Conservation (phyloP, 192 early-diverging fungal genomes). For the Mortierella antarctica region DNA sequence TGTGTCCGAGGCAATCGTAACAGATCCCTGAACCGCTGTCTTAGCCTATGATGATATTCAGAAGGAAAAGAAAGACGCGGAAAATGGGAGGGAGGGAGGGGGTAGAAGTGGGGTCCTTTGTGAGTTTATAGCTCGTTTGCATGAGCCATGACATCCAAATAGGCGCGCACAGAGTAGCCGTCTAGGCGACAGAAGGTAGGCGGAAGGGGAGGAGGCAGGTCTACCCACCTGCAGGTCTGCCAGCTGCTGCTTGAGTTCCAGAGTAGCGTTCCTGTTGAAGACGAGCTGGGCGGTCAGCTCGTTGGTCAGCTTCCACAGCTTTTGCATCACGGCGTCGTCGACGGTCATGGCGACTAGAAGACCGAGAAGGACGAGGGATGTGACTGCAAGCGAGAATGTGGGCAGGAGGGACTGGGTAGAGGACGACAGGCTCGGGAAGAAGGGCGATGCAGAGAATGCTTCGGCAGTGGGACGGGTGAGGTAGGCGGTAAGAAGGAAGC, state of each 20-base stretch:
- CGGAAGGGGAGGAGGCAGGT: not conserved
- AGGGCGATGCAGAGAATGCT: not conserved
- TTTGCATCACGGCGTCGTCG: conserved; percentile 58
- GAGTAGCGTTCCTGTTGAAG: conserved; percentile 53
- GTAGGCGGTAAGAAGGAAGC: not conserved
- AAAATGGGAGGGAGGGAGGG: no score
- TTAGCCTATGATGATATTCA: no score
- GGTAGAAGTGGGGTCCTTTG: no score
- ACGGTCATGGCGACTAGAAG: conserved; percentile 30
- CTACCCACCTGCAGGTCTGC: conserved; percentile 53
- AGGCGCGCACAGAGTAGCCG: no score
- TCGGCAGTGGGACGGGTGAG: not conserved
- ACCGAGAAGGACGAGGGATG: not conserved
- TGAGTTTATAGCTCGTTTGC: no score
- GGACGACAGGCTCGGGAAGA: not conserved
- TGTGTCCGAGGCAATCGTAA: no score
- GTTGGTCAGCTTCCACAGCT: conserved; percentile 59
- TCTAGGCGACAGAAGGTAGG: no score
- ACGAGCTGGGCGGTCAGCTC: conserved; percentile 58
- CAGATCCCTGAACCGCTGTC: no score
- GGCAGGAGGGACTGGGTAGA: not conserved
- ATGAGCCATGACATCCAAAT: no score
- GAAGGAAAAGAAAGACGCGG: no score
- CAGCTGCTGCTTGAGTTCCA: conserved; percentile 51
- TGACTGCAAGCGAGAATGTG: not conserved